These are phyloP conservation scores for Tuber indicum DNA, from an alignment of 495 filamentous ascomycete species.

Conservation along the genomic window DNA sequence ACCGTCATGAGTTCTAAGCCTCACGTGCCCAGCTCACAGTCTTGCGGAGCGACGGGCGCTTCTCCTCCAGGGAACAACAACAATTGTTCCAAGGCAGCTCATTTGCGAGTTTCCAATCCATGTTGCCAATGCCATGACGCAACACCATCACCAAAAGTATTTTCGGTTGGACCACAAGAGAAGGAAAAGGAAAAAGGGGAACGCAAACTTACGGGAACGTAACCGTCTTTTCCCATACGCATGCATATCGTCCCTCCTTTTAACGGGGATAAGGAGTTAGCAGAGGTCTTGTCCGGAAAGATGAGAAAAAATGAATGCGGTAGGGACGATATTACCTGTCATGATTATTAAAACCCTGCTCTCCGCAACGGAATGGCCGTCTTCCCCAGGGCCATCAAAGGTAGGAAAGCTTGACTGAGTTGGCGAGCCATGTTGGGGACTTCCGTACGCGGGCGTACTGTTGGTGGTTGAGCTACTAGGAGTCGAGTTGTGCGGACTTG, in stretches of 20 bases:
- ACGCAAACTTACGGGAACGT: conserved; percentile 45
- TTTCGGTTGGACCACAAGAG: neutral
- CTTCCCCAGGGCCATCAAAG: conserved; percentile 5
- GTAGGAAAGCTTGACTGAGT: neutral
- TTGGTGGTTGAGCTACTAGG: neutral
- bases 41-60: neutral
- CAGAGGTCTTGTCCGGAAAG: neutral
- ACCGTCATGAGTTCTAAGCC: neutral
- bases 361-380: conserved; percentile 46
- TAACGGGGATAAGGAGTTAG: conserved; percentile 1
- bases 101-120: neutral
- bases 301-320: neutral
- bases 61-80: neutral
- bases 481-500: neutral
- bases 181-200: neutral
- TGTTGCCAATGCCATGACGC: neutral
- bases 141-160: neutral
- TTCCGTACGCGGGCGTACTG: neutral
- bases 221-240: conserved; percentile 52
- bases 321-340: conserved; percentile 53
- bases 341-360: conserved; percentile 82
- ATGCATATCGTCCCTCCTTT: conserved; percentile 83
- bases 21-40: conserved; percentile 46
- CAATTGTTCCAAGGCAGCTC: neutral
- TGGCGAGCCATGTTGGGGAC: neutral